Evolutionary conservation across 1,139 yeast species (phyloP), one percentile per base, ranked within the genome.

Genomic region (Debaryomyces fabryi): DNA sequence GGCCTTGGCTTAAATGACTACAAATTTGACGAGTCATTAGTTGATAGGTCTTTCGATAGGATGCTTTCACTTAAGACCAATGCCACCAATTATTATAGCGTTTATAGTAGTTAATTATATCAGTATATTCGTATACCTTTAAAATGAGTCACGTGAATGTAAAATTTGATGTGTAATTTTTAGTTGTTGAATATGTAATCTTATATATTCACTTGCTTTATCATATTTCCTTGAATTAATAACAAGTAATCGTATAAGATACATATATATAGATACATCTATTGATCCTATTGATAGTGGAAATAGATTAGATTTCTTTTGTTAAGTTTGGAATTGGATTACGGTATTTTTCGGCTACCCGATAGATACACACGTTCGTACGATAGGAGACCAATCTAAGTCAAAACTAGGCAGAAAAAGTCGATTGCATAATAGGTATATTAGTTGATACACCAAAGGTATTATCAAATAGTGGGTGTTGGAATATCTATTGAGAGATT

Each of bases 111-210:
- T 32, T 40, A 40, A 40, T 12, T 30, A 29, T 21, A 32, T 6
- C 43, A 4, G 21, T 18, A 4, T 40, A 18, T n/a, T 40, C 24
- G 7, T 27, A 27, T 27, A 27, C 30, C 15, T 9, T 13, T 12
- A 25, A 24, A 18, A 12, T 13, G 23, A 18, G 20, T 29, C 43
- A 40, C 43, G 43, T 40, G 43, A 5, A 2, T 4, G 34, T 15
- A 40, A 40, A 40, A n/a, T 29, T 30, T 30, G 43, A 40, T 40
- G 43, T 40, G 43, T 40, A 40, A 40, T 40, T 39, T 20, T 23
- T 30, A 35, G 36, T 23, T 30, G 23, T 30, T 40, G 36, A 40
- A 29, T 25, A 30, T 40, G 35, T 12, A 39, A 39, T 12, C 34
- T 10, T 18, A 29, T 18, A 40, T 30, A n/a, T 13, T 16, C 23